Conservation (phyloP, 2,329 filamentous ascomycete genomes). For the Trichoderma sp. region DNA sequence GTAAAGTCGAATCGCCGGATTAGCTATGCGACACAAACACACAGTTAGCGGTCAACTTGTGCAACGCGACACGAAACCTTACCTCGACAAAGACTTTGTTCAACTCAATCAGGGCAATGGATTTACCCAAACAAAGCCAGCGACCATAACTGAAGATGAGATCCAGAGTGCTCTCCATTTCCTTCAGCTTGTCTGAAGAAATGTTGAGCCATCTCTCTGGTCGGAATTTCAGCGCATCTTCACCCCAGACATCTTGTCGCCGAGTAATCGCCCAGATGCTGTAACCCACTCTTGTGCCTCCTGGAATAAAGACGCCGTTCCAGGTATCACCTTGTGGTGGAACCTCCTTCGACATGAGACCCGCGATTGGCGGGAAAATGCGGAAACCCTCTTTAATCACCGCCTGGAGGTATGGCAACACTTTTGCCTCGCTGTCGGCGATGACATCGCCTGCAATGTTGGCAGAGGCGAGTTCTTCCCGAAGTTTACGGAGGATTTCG, state of each 20-base stretch:
- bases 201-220: slow-evolving; percentile 40
- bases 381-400: slow-evolving; percentile 49
- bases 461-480: slow-evolving; percentile 26
- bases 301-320: slow-evolving; percentile 34
- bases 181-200: slow-evolving; percentile 28
- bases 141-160: slow-evolving; percentile 28
- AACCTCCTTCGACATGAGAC: slow-evolving; percentile 38
- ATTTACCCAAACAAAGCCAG: slow-evolving; percentile 32
- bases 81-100: slow-evolving; percentile 37
- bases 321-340: slow-evolving; percentile 32
- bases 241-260: slow-evolving; percentile 35
- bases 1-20: slow-evolving; percentile 21
- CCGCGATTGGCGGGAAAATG: slow-evolving; percentile 37
- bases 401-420: slow-evolving; percentile 45
- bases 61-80: background rate
- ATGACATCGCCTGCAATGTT: slow-evolving; percentile 27
- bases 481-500: slow-evolving; percentile 44
- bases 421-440: slow-evolving; percentile 33
- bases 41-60: background rate
- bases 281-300: slow-evolving; percentile 33
- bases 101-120: slow-evolving; percentile 32
- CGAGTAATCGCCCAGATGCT: slow-evolving; percentile 37
- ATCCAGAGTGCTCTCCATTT: slow-evolving; percentile 37
- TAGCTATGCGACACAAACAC: background rate
- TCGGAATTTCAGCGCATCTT: slow-evolving; percentile 34